Percentiles rank a stretch among this genome's conserved stretches.
Conservation (phyloP, 2,329 filamentous ascomycete species). For the Cercospora nicotianae region DNA sequence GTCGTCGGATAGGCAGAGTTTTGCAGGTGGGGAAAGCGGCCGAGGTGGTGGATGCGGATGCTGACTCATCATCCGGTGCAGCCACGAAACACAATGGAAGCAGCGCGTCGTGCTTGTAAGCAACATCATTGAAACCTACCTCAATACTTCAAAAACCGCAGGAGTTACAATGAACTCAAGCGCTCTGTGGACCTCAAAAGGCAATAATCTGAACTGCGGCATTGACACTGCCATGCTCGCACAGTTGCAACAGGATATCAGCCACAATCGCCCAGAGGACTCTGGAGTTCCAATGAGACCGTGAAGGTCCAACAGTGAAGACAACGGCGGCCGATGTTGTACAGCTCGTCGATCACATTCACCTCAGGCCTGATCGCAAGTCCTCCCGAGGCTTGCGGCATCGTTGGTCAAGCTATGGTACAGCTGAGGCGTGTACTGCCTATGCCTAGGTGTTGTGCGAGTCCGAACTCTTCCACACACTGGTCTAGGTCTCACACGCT, state of each 20-base stretch:
- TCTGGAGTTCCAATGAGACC: too few relatives aligned
- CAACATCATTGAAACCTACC: not conserved
- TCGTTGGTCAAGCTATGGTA: not conserved
- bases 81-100: not conserved
- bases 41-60: too few relatives aligned
- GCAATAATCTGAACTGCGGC: too few relatives aligned
- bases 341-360: not conserved
- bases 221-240: too few relatives aligned
- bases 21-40: not conserved
- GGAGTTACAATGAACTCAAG: too few relatives aligned
- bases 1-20: not conserved
- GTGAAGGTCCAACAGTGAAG: too few relatives aligned
- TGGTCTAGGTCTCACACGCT: not conserved
- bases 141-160: too few relatives aligned
- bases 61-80: too few relatives aligned
- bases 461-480: not conserved
- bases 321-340: not conserved
- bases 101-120: not conserved
- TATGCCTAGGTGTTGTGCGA: not conserved
- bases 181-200: too few relatives aligned
- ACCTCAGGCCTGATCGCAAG: not conserved
- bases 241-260: too few relatives aligned
- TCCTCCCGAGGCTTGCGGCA: not conserved
- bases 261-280: too few relatives aligned
- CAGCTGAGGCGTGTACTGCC: not conserved